These are phyloP conservation scores for Protomyces arabidopsidicola DNA, from an alignment of 1,139 yeast species.

Conservation along the genomic window DNA sequence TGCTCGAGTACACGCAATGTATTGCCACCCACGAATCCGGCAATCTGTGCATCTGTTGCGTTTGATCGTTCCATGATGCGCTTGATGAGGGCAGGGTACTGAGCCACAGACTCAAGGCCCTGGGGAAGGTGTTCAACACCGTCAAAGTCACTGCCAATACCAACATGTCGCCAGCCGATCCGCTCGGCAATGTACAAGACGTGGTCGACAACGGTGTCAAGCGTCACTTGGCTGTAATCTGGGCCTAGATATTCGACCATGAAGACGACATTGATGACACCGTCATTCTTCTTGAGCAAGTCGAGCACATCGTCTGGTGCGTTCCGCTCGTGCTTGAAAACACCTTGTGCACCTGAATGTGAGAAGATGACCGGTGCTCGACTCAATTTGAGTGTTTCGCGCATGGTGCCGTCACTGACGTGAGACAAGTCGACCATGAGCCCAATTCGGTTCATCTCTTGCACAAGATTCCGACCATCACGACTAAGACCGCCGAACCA, in stretches of 20 bases:
- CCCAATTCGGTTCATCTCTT: constrained; percentile 52
- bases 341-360: constrained; percentile 47
- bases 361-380: constrained; percentile 51
- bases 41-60: constrained; percentile 47
- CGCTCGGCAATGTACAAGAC: constrained; percentile 45
- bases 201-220: constrained; percentile 51
- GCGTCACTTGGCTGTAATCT: constrained; percentile 39
- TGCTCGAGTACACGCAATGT: constrained; percentile 50
- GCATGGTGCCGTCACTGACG: constrained; percentile 52
- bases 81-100: constrained; percentile 49
- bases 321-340: constrained; percentile 47
- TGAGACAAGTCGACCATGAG: constrained; percentile 54
- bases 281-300: constrained; percentile 45
- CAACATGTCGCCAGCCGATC: constrained; percentile 55
- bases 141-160: constrained; percentile 54
- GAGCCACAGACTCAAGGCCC: constrained; percentile 53
- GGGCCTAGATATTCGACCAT: constrained; percentile 45
- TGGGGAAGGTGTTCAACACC: constrained; percentile 50
- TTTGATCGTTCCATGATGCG: constrained; percentile 32
- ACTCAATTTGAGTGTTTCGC: constrained; percentile 45
- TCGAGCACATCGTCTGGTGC: constrained; percentile 49
- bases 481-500: constrained; percentile 46
- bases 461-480: constrained; percentile 42
- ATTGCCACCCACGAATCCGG: constrained; percentile 49
- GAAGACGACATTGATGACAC: constrained; percentile 51